Evolutionary conservation across 805 yeast species (phyloP).

Genomic region (Cephaloascus fragrans): DNA sequence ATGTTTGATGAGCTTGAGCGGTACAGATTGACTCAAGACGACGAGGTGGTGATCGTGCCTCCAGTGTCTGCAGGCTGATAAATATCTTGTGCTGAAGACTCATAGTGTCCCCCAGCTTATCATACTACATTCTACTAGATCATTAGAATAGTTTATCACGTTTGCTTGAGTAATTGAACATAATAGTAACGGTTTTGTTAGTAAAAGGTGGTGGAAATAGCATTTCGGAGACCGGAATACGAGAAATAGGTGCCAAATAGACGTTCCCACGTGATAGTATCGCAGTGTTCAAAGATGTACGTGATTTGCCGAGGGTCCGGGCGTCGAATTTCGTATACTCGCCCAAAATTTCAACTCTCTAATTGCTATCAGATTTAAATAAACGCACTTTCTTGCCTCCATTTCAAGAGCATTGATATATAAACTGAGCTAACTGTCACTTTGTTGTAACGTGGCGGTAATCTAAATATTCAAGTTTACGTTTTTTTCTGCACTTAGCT

Average conservation of each 20-base stretch:
- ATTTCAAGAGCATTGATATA: no score
- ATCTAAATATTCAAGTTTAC: no score
- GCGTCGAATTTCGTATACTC: no score
- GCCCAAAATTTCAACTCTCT: no score
- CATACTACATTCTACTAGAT: background rate
- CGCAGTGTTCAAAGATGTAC: no score
- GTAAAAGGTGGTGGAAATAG: background rate
- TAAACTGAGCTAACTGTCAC: no score
- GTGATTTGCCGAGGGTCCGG: no score
- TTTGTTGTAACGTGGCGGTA: no score
- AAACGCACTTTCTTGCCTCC: no score
- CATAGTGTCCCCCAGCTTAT: background rate
- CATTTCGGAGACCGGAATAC: constrained; percentile 2
- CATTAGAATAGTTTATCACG: background rate
- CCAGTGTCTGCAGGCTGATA: constrained; percentile 17
- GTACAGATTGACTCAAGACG: constrained; percentile 2
- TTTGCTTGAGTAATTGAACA: background rate
- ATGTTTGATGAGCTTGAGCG: background rate
- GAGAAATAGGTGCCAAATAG: background rate
- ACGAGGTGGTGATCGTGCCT: constrained; percentile 15
- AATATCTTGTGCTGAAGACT: background rate
- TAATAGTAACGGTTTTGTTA: background rate
- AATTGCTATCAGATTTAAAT: no score
- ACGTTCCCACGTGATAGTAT: no score
- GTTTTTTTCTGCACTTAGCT: no score